A percentile compares a stretch with the other conserved stretches of the same genome.
Conservation (phyloP, 768 basidiomycete genomes). For the Russula vinacea region DNA sequence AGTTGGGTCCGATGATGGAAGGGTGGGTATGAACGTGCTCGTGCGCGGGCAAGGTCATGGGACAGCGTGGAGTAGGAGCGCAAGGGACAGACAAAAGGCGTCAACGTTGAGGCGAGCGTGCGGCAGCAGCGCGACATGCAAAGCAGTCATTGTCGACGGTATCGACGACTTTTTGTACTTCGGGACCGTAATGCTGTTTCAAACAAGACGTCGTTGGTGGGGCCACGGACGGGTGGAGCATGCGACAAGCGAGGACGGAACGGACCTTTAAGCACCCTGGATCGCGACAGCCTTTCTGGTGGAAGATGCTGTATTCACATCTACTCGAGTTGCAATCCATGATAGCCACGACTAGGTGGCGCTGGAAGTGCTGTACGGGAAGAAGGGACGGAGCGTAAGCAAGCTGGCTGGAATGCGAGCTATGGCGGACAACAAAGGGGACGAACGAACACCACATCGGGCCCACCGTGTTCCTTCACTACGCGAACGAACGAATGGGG, state of each 20-base stretch:
- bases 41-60: background rate
- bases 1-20: constrained; percentile 15
- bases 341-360: constrained; percentile 69
- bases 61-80: background rate
- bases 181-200: constrained; percentile 59
- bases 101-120: constrained; percentile 31
- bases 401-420: constrained; percentile 21
- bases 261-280: constrained; percentile 57
- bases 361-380: constrained; percentile 65
- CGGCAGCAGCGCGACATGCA: constrained; percentile 61
- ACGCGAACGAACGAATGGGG: constrained; percentile 26
- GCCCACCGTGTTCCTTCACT: constrained; percentile 78
- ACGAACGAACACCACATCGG: constrained; percentile 55
- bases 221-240: background rate
- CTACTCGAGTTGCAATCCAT: constrained; percentile 64
- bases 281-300: constrained; percentile 54
- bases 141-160: constrained; percentile 68
- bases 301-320: constrained; percentile 63
- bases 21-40: constrained; percentile 20
- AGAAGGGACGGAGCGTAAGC: background rate
- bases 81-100: background rate
- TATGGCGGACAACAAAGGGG: constrained; percentile 8
- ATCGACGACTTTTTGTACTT: constrained; percentile 68
- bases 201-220: background rate
- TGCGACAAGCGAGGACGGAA: background rate